These are phyloP conservation scores for Arthroderma sp. DNA, from an alignment of 2,329 filamentous ascomycete species.

Conservation along the genomic window DNA sequence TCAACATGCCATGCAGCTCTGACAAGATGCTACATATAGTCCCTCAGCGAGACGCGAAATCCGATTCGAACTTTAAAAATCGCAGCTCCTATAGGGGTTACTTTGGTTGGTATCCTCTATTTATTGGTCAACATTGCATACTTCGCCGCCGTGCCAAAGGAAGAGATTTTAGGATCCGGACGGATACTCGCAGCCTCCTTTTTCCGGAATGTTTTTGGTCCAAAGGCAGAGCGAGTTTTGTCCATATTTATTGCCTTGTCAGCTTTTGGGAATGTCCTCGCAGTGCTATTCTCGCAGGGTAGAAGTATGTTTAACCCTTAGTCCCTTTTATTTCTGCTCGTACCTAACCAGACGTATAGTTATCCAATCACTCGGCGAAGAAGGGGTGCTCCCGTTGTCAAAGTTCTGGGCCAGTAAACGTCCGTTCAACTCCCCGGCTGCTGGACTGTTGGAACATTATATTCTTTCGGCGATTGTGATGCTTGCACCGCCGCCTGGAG, in stretches of 20 bases:
- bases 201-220: conserved; percentile 50
- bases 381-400: conserved; percentile 55
- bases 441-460: conserved; percentile 51
- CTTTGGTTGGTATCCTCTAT: conserved; percentile 44
- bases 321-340: neutral
- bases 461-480: conserved; percentile 53
- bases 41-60: conserved; percentile 45
- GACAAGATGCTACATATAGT: conserved; percentile 21
- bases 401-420: conserved; percentile 57
- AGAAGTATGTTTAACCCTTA: conserved; percentile 22
- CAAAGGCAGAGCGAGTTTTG: conserved; percentile 42
- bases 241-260: conserved; percentile 51
- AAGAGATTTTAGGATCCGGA: conserved; percentile 43
- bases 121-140: conserved; percentile 49
- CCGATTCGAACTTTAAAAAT: conserved; percentile 47
- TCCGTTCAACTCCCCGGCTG: conserved; percentile 54
- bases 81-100: conserved; percentile 44
- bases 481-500: conserved; percentile 53
- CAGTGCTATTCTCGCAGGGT: conserved; percentile 41
- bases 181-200: conserved; percentile 46
- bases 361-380: conserved; percentile 52
- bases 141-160: conserved; percentile 46
- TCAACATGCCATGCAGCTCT: neutral
- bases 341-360: conserved; percentile 17
- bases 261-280: conserved; percentile 50